Evolutionary conservation across 2,329 filamentous ascomycete genomes (phyloP).

Genomic region (Sphaerulina musiva): DNA sequence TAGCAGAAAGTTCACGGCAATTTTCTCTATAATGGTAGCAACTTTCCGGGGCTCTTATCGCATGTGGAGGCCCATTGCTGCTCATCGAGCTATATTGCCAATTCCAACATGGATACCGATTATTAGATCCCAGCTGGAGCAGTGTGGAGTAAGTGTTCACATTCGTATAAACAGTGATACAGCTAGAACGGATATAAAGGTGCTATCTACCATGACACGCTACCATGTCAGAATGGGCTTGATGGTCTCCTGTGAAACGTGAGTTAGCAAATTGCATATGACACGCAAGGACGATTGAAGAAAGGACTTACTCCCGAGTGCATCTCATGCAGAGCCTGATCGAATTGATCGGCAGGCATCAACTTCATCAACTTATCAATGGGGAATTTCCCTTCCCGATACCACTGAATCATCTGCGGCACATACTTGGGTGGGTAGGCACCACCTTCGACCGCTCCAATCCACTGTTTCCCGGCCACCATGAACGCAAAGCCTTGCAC

Average conservation of each 20-base stretch:
- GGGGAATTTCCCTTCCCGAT: conserved; percentile 43
- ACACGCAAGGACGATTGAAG: too few relatives aligned
- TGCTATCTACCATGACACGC: too few relatives aligned
- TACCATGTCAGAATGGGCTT: conserved; percentile 24
- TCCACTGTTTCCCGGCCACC: conserved; percentile 43
- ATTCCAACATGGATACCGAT: too few relatives aligned
- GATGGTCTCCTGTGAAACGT: conserved; percentile 27
- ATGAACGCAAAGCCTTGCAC: conserved; percentile 44
- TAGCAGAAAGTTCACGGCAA: neutral
- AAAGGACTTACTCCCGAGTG: conserved; percentile 22
- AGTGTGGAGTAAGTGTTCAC: too few relatives aligned
- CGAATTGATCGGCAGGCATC: conserved; percentile 40
- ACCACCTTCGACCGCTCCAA: conserved; percentile 46
- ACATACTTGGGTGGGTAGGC: conserved; percentile 39
- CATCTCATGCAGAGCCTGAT: conserved; percentile 41
- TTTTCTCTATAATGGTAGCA: too few relatives aligned
- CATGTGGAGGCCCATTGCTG: too few relatives aligned
- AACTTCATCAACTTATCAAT: conserved; percentile 43
- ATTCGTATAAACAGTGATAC: too few relatives aligned
- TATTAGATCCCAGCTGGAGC: too few relatives aligned
- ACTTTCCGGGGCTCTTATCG: too few relatives aligned
- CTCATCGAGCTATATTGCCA: too few relatives aligned
- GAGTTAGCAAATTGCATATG: neutral
- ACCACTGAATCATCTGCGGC: conserved; percentile 47
- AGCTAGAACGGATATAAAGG: too few relatives aligned